These are phyloP conservation scores for Ustilago tritici DNA, from an alignment of 1,284 basidiomycete species.

Conservation along the genomic window DNA sequence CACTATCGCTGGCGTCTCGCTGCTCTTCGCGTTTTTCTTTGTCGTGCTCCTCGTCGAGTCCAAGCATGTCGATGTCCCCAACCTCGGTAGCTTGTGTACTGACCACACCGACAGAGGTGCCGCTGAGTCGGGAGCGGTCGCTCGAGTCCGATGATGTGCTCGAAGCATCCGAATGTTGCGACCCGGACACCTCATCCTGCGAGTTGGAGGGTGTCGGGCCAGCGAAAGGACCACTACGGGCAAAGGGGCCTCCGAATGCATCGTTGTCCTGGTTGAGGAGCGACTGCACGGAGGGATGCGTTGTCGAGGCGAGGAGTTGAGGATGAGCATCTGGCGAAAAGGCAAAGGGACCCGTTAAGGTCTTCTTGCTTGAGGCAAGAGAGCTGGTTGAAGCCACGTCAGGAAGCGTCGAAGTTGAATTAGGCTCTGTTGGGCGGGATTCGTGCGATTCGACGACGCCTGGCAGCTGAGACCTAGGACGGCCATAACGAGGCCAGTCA, in stretches of 20 bases:
- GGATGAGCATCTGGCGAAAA: constrained; percentile 60
- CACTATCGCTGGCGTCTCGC: constrained; percentile 14
- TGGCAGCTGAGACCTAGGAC: constrained; percentile 20
- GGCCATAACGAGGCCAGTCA: constrained; percentile 60
- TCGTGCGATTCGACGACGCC: constrained; percentile 15
- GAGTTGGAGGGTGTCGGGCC: constrained; percentile 15
- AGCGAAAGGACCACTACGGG: constrained; percentile 35
- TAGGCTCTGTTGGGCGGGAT: constrained; percentile 7
- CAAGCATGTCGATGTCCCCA: constrained; percentile 55
- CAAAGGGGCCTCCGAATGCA: constrained; percentile 43
- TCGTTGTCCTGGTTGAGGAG: constrained; percentile 33
- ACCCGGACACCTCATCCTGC: constrained; percentile 24
- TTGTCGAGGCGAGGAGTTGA: constrained; percentile 46
- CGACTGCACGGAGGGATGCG: constrained; percentile 37
- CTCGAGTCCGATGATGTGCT: constrained; percentile 61
- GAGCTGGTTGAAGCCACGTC: constrained; percentile 21
- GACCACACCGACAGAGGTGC: constrained; percentile 46
- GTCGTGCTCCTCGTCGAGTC: constrained; percentile 38
- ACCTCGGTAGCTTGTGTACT: constrained; percentile 62
- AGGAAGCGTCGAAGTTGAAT: constrained; percentile 14
- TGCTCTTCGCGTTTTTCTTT: constrained; percentile 29
- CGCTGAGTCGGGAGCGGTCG: constrained; percentile 50
- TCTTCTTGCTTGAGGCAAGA: constrained; percentile 23
- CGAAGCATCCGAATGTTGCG: constrained; percentile 57
- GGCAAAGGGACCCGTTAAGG: constrained; percentile 57